These are phyloP conservation scores for Narthecium ossifragum DNA, from an alignment of 106 monocot genomes.

Conservation along the genomic window DNA sequence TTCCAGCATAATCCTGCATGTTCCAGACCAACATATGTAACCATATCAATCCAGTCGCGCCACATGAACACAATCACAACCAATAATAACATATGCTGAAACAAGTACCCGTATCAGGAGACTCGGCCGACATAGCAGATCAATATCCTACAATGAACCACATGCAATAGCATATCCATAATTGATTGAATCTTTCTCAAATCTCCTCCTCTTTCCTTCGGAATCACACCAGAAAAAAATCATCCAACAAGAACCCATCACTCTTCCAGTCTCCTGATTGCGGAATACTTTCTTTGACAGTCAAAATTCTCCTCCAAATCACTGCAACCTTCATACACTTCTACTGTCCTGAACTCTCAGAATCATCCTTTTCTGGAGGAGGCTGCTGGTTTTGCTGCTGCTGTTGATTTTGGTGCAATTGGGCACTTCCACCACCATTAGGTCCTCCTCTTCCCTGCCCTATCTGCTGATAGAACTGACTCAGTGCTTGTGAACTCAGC, in stretches of 20 bases:
- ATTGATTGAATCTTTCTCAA: too few species aligned
- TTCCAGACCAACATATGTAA: too few species aligned
- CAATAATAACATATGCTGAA: neutral
- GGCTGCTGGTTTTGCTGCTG: slow-evolving; percentile 8
- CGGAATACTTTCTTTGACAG: neutral
- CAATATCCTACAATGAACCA: neutral
- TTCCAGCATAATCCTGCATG: neutral
- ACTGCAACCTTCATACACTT: neutral
- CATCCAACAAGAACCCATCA: too few species aligned
- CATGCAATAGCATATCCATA: neutral
- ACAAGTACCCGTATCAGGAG: neutral
- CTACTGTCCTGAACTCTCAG: slow-evolving; percentile 15
- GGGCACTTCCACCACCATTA: neutral
- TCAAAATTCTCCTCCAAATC: neutral
- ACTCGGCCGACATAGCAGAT: neutral
- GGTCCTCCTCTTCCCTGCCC: slow-evolving; percentile 14
- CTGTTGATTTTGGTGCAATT: slow-evolving; percentile 18
- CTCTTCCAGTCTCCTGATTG: neutral
- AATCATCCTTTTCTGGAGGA: slow-evolving; percentile 13
- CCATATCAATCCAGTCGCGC: too few species aligned
- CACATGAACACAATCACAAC: neutral
- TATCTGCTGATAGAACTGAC: slow-evolving; percentile 35
- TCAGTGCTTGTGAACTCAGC: slow-evolving; percentile 25
- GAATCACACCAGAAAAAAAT: too few species aligned
- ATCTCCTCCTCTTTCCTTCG: neutral